Base-by-base conservation (phyloP, 805 yeast species). In the Henningerozyma blattae region DNA sequence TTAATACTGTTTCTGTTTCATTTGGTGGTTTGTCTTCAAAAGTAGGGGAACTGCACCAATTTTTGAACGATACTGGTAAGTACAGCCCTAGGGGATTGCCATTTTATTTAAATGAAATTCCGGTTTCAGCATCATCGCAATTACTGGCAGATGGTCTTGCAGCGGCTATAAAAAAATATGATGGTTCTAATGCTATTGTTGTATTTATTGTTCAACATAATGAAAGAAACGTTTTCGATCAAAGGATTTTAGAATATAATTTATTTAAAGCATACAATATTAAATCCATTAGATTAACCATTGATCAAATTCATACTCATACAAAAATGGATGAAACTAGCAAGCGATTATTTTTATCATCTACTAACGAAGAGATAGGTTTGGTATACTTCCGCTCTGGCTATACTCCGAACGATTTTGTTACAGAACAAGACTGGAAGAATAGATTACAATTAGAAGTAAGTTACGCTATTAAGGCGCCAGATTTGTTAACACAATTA, bases 1-100 rank as follows among this genome's bases (percentile, higher is more conserved):
- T 89, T 62, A 91, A 91, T 58, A 87, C 98, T 1, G 84, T 91
- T 3, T 81, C 95, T 47, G 95, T 89, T 3, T 87, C 96, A 1
- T 91, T 91, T 62, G 95, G 94, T 15, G 97, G 94, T 0, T 64
- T 91, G 36, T 78, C 94, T 2, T 55, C 85, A 12, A 81, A 78
- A 52, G 89, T 84, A 18, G 81, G 91, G 15, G 64, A 72, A 43
- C 61, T 84, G 36, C 98, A 91, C 56, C 56, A 66, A 15, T 83
- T 70, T 46, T 57, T 80, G 48, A 79, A 81, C 50, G 49, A 57
- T 4, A 48, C 62, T 6, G 86, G 86, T 3, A 55, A 58, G n/a
- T 82, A 81, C 48, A 41, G 38, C 33, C 22, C 20, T 61, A 61
- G 20, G 15, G 64, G 64, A 28, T 50, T 67, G 1, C 54, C 56